phyloP scores from a whole-genome alignment of 805 yeast genomes.

The Sugiyamaella floridensis region DNA sequence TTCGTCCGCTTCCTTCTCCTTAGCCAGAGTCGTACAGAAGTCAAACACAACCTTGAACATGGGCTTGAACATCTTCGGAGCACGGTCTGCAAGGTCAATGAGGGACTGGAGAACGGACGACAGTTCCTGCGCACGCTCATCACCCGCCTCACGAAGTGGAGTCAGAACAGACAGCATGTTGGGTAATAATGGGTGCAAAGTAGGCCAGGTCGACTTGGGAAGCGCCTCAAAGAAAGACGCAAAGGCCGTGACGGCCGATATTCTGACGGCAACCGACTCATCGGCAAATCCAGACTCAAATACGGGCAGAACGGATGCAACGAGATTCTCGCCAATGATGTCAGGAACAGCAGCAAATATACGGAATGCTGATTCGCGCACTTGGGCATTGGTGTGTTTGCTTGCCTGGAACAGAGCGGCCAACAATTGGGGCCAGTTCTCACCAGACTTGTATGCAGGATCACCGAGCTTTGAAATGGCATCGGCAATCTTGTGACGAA shows the following conservation, averaged over 20 bases:
- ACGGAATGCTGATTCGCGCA: conserved; percentile 87
- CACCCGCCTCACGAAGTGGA: conserved; percentile 53
- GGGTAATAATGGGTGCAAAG: conserved; percentile 73
- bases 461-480: conserved; percentile 89
- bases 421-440: conserved; percentile 73
- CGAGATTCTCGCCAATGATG: conserved; percentile 53
- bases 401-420: conserved; percentile 69
- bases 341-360: conserved; percentile 81
- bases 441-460: conserved; percentile 30
- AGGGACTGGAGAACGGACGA: conserved; percentile 83
- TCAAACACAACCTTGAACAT: conserved; percentile 86
- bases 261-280: conserved; percentile 70
- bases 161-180: conserved; percentile 80
- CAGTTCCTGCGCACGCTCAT: conserved; percentile 73
- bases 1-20: conserved; percentile 72
- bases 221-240: conserved; percentile 79
- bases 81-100: conserved; percentile 84
- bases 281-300: conserved; percentile 81
- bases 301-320: conserved; percentile 50
- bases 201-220: conserved; percentile 73
- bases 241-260: conserved; percentile 88
- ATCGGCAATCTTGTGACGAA: conserved; percentile 88
- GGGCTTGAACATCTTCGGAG: conserved; percentile 88
- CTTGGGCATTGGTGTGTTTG: conserved; percentile 47
- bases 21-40: conserved; percentile 77